Percentiles rank a stretch among this genome's conserved stretches.
Conservation (phyloP, 2,329 filamentous ascomycete genomes). For the Pseudomassariella vexata region DNA sequence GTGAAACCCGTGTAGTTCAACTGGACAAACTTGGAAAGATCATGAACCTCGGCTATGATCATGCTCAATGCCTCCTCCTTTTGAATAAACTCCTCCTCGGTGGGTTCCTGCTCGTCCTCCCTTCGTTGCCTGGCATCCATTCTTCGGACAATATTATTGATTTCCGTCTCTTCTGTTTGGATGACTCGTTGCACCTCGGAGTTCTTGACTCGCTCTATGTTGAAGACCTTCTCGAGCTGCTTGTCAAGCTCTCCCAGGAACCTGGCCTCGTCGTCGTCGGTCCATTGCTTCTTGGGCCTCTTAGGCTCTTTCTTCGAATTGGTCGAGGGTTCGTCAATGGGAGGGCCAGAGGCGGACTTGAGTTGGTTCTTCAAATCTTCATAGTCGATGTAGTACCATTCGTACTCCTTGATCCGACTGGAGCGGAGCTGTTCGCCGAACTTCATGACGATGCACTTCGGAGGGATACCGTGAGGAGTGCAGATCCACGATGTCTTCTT, state of each 20-base stretch:
- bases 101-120: conserved; percentile 53
- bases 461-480: conserved; percentile 9
- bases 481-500: conserved; percentile 15
- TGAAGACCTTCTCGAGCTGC: conserved; percentile 96
- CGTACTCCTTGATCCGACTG: conserved; percentile 93
- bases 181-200: conserved; percentile 93
- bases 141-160: conserved; percentile 55
- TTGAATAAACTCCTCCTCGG: conserved; percentile 89
- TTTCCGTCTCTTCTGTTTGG: conserved; percentile 84
- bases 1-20: conserved; percentile 98
- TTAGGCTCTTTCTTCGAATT: conserved; percentile 29
- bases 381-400: conserved; percentile 98
- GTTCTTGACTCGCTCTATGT: conserved; percentile 94
- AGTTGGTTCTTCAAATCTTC: conserved; percentile 86
- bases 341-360: conserved; percentile 60
- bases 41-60: conserved; percentile 97
- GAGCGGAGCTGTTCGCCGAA: conserved; percentile 97
- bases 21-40: conserved; percentile 96
- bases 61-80: conserved; percentile 94
- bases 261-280: conserved; percentile 81
- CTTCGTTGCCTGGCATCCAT: conserved; percentile 62
- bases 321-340: conserved; percentile 18
- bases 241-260: conserved; percentile 84
- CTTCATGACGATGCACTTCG: conserved; percentile 56
- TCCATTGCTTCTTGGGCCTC: conserved; percentile 64